A percentile compares a stretch with the other conserved stretches of the same genome.
Evolutionary conservation across 805 yeast species (phyloP).

Genomic region (Candida ascalaphidarum): DNA sequence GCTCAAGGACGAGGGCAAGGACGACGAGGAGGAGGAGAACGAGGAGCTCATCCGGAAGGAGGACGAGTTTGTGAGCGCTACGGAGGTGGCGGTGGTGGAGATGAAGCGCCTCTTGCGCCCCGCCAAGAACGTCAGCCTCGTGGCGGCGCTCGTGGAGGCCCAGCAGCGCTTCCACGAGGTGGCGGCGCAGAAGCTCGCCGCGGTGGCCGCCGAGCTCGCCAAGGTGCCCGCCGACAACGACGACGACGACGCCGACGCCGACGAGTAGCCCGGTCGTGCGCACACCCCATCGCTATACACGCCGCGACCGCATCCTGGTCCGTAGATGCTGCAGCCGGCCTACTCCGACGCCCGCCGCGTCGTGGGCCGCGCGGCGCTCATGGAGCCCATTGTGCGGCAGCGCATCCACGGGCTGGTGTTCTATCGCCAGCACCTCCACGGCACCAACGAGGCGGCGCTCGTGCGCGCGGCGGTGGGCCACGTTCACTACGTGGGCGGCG

Average conservation of each 20-base stretch:
- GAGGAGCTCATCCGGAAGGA: slow-evolving; percentile 51
- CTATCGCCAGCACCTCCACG: slow-evolving; percentile 31
- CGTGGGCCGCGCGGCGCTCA: slow-evolving; percentile 21
- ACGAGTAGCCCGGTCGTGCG: neutral
- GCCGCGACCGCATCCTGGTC: too few relatives aligned
- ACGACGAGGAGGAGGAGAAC: slow-evolving; percentile 40
- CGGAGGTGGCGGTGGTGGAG: slow-evolving; percentile 68
- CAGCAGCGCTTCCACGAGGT: slow-evolving; percentile 53
- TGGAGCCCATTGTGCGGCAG: slow-evolving; percentile 35
- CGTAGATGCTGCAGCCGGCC: slow-evolving; percentile 8
- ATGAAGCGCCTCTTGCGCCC: slow-evolving; percentile 70
- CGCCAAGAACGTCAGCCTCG: slow-evolving; percentile 50
- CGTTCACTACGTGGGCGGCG: slow-evolving; percentile 47
- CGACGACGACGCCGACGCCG: slow-evolving; percentile 17
- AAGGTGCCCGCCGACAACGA: slow-evolving; percentile 28
- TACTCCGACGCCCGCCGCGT: slow-evolving; percentile 21
- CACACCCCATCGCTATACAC: neutral
- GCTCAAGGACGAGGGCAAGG: slow-evolving; percentile 12
- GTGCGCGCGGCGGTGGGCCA: slow-evolving; percentile 24
- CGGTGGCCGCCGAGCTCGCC: slow-evolving; percentile 20
- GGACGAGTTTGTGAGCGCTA: slow-evolving; percentile 74
- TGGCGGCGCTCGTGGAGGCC: slow-evolving; percentile 60
- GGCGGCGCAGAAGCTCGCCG: slow-evolving; percentile 24
- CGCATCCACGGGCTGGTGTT: slow-evolving; percentile 34
- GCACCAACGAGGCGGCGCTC: slow-evolving; percentile 33